Evolutionary conservation across 768 basidiomycete species (phyloP).

Genomic region (Auricularia cornea): DNA sequence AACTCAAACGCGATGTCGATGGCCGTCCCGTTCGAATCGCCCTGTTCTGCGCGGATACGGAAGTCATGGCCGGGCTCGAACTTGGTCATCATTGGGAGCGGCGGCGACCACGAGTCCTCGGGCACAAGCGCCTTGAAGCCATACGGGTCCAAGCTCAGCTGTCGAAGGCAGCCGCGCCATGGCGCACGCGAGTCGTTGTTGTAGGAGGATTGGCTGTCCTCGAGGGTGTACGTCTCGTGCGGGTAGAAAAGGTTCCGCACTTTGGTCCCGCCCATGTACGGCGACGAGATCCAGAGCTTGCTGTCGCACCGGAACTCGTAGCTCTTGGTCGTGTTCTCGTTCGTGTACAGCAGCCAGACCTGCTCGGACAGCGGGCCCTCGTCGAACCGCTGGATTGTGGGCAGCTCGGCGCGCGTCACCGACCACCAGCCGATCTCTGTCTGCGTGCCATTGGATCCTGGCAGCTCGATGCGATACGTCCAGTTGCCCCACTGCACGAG

Average conservation of each 20-base stretch:
- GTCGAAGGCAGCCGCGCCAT: slow-evolving; percentile 65
- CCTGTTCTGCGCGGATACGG: slow-evolving; percentile 45
- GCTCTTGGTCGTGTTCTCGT: slow-evolving; percentile 66
- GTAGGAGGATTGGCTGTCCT: slow-evolving; percentile 58
- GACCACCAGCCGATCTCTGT: slow-evolving; percentile 91
- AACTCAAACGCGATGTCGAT: slow-evolving; percentile 72
- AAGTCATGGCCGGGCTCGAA: slow-evolving; percentile 85
- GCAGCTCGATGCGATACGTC: slow-evolving; percentile 69
- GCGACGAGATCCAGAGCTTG: slow-evolving; percentile 68
- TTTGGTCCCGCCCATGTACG: slow-evolving; percentile 49
- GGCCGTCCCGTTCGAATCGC: slow-evolving; percentile 43
- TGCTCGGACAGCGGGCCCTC: slow-evolving; percentile 50
- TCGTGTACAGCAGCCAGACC: slow-evolving; percentile 80
- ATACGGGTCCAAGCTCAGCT: slow-evolving; percentile 59
- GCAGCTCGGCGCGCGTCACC: slow-evolving; percentile 56
- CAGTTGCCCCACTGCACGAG: slow-evolving; percentile 80
- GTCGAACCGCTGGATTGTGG: slow-evolving; percentile 48
- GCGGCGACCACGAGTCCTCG: slow-evolving; percentile 51
- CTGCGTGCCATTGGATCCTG: slow-evolving; percentile 72
- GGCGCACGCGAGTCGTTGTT: slow-evolving; percentile 50
- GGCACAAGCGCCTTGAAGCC: slow-evolving; percentile 82
- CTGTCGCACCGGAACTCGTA: slow-evolving; percentile 55
- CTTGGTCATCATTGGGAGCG: slow-evolving; percentile 64
- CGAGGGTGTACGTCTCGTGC: slow-evolving; percentile 68
- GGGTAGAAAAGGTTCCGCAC: slow-evolving; percentile 77